A percentile compares a stretch with the other conserved stretches of the same genome.
phyloP scores from a whole-genome alignment of 768 basidiomycete species.

The Dioszegia aurantiaca region DNA sequence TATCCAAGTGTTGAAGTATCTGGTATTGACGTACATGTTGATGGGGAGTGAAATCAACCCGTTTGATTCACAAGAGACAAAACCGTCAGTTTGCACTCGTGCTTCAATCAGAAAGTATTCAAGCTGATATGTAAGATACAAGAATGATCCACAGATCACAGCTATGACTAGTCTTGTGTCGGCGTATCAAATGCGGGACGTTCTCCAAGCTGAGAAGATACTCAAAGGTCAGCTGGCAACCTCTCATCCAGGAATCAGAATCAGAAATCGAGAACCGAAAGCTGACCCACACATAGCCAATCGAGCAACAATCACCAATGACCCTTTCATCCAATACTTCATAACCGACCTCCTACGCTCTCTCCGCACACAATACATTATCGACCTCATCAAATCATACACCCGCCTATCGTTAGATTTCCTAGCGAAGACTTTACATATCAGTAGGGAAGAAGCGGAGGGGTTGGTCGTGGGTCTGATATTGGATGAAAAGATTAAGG shows the following conservation, averaged over 20 bases:
- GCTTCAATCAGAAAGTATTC: neutral
- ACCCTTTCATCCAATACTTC: slow-evolving; percentile 88
- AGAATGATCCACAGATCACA: slow-evolving; percentile 90
- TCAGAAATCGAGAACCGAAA: no score
- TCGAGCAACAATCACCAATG: slow-evolving; percentile 91
- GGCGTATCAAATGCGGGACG: slow-evolving; percentile 93
- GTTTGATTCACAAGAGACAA: slow-evolving; percentile 98
- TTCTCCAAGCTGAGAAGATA: slow-evolving; percentile 96
- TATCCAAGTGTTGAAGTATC: slow-evolving; percentile 96
- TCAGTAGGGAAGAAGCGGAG: slow-evolving; percentile 86
- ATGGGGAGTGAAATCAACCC: slow-evolving; percentile 98
- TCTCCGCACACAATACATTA: slow-evolving; percentile 90
- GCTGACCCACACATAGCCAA: slow-evolving; percentile 75
- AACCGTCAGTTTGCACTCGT: slow-evolving; percentile 64
- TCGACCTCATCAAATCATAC: slow-evolving; percentile 97
- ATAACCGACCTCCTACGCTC: slow-evolving; percentile 94
- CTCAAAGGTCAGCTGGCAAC: slow-evolving; percentile 69
- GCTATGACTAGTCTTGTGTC: slow-evolving; percentile 98
- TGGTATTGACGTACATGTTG: slow-evolving; percentile 96
- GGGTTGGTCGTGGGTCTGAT: slow-evolving; percentile 90
- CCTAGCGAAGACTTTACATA: slow-evolving; percentile 93
- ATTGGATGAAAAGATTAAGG: slow-evolving; percentile 94
- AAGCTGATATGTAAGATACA: slow-evolving; percentile 63
- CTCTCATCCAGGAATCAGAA: no score
- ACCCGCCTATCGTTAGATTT: slow-evolving; percentile 88